Base-by-base conservation (phyloP, 2,329 filamentous ascomycete species). In the Xylaria hypoxylon region DNA sequence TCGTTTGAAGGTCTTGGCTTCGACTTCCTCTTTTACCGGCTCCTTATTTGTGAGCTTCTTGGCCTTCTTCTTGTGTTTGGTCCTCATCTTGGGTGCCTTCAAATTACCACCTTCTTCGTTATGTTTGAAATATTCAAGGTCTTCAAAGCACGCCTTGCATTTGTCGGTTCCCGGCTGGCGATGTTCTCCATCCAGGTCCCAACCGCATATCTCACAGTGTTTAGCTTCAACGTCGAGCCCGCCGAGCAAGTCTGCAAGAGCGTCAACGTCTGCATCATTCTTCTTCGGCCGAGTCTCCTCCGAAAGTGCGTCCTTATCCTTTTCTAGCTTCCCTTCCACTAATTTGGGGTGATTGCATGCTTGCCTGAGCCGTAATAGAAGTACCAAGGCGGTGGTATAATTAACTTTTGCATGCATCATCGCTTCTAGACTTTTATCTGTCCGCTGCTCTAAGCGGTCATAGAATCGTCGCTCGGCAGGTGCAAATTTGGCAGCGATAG, bases 301-400 rank as follows among this genome's bases (percentile, higher is more conserved):
- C 0, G 89, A 86, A 62, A 97, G 81, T 2, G 93, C 92, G 74
- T 98, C 96, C 73, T 91, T 93, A 77, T 99, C 96, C 70, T 92
- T 92, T 62, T 90, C 90, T 64, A 97, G 84, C 75, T 96, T 95
- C 69, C 90, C 90, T 70, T 93, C 92, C 13, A 97, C 91, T 51
- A 99, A 84, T 71, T 93, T 90, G 0, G 94, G 94, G 77, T 99
- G 96, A 75, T 99, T 97, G 79, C 96, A 99, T 22, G 94, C 92
- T 78, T 99, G 96, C 66, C 96, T 87, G 67, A 99, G 84, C 44
- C 96, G 90, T 62, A 99, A 83, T n/a, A 99, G 87, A 67, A 99
- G 83, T 13, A 97, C 94, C 75, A 99, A 88, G 19, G 96, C 96
- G 73, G 94, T 96, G 65, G 96, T 95, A 77, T 98, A 98, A 81